These are phyloP conservation scores for Elongisporangium undulatum DNA, from an alignment of 352 stramenopile genomes.

Conservation along the genomic window DNA sequence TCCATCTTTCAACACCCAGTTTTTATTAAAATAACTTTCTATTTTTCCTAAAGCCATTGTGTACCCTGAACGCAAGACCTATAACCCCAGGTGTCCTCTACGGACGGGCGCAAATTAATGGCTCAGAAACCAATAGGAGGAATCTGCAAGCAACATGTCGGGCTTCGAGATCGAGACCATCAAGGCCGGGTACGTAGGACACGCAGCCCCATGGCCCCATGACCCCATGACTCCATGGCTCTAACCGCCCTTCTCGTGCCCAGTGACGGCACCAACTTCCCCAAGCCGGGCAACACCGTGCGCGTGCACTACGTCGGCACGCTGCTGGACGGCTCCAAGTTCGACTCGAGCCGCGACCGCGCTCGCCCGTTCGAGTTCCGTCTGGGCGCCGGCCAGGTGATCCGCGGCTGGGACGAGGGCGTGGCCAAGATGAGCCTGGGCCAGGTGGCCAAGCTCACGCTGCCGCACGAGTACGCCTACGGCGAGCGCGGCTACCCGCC, in stretches of 20 bases:
- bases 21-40: not conserved
- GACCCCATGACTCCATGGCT: not conserved
- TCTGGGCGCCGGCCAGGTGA: slow-evolving; percentile 70
- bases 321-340: slow-evolving; percentile 72
- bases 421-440: slow-evolving; percentile 89
- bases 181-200: slow-evolving; percentile 44
- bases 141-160: slow-evolving; percentile 15
- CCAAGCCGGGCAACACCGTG: slow-evolving; percentile 59
- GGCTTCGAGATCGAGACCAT: slow-evolving; percentile 72
- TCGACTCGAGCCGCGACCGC: slow-evolving; percentile 79
- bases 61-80: not conserved
- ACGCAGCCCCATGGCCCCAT: not conserved
- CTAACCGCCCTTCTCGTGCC: not conserved
- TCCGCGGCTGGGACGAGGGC: slow-evolving; percentile 75
- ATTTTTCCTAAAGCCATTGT: too few species aligned
- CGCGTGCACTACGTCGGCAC: slow-evolving; percentile 79
- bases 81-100: not conserved
- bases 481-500: slow-evolving; percentile 85
- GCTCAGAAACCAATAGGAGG: not conserved
- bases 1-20: not conserved
- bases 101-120: not conserved
- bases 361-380: slow-evolving; percentile 76
- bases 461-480: slow-evolving; percentile 95
- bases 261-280: slow-evolving; percentile 78
- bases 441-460: slow-evolving; percentile 90